A percentile compares a stretch with the other conserved stretches of the same genome.
Evolutionary conservation across 192 early-diverging fungal species (phyloP).

Genomic region (Martensiomyces pterosporus): DNA sequence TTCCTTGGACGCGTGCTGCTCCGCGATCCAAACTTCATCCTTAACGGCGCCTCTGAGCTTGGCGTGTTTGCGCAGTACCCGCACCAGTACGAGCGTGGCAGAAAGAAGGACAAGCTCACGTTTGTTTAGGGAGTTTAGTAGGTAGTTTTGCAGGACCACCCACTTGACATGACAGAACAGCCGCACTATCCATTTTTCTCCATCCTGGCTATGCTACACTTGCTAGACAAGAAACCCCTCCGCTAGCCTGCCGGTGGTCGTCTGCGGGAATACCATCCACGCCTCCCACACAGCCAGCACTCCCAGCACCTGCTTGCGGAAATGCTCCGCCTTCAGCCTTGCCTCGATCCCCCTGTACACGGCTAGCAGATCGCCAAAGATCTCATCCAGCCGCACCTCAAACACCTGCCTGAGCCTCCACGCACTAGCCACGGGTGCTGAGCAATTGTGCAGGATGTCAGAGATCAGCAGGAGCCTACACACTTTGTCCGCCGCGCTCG

Average conservation of each 20-base stretch:
- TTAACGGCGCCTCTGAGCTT: slow-evolving; percentile 63
- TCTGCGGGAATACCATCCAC: slow-evolving; percentile 81
- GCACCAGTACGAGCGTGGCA: slow-evolving; percentile 60
- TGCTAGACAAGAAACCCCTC: slow-evolving; percentile 11
- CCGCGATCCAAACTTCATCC: slow-evolving; percentile 64
- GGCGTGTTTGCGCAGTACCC: slow-evolving; percentile 59
- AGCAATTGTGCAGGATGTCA: slow-evolving; percentile 87
- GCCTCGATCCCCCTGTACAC: slow-evolving; percentile 66
- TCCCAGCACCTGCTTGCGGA: slow-evolving; percentile 58
- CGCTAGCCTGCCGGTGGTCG: slow-evolving; percentile 10
- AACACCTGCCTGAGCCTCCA: slow-evolving; percentile 79
- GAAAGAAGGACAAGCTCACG: slow-evolving; percentile 20
- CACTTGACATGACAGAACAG: background rate
- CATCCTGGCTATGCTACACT: background rate
- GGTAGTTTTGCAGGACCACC: background rate
- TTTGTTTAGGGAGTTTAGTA: slow-evolving; percentile 13
- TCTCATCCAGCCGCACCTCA: slow-evolving; percentile 54
- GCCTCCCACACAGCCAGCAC: slow-evolving; percentile 82
- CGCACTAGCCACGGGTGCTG: slow-evolving; percentile 72
- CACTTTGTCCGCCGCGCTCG: slow-evolving; percentile 62
- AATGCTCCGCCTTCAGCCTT: slow-evolving; percentile 78
- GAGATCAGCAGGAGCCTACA: slow-evolving; percentile 79
- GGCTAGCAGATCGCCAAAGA: slow-evolving; percentile 68
- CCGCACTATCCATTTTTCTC: background rate
- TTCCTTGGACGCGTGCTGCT: slow-evolving; percentile 68